Evolutionary conservation across 306 rosid species (phyloP).

Genomic region (Ziziphus jujuba): DNA sequence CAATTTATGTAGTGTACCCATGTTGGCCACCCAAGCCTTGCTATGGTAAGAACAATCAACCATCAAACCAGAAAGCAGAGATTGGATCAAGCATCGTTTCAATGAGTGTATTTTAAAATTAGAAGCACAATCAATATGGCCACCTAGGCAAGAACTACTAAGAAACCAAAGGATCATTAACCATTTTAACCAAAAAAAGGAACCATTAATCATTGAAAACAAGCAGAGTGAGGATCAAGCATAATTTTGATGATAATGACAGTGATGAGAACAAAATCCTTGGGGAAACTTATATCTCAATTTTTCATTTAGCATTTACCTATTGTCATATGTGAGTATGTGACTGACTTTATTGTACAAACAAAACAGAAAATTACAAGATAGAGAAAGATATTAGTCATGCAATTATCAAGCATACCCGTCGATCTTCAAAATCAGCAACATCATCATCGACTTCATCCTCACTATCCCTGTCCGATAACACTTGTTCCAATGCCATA

Average conservation of each 20-base stretch:
- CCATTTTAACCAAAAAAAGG: no score
- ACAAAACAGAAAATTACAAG: slow-evolving; percentile 7
- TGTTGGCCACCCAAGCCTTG: background rate
- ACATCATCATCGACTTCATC: slow-evolving; percentile 81
- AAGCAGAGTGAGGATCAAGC: background rate
- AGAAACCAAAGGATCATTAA: no score
- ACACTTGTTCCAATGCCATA: slow-evolving; percentile 67
- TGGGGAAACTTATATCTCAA: slow-evolving; percentile 6
- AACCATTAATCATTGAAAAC: no score
- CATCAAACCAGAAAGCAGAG: background rate
- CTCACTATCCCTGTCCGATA: slow-evolving; percentile 73
- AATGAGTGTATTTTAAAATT: background rate
- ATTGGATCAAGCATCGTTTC: background rate
- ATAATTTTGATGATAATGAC: background rate
- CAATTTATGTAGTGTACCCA: background rate
- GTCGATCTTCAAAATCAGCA: slow-evolving; percentile 62
- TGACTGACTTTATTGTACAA: slow-evolving; percentile 18
- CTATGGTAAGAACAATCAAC: background rate
- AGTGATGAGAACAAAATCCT: background rate
- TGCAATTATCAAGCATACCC: slow-evolving; percentile 45
- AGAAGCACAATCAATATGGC: no score
- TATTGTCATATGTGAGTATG: background rate
- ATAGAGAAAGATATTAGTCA: slow-evolving; percentile 7
- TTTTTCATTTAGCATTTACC: slow-evolving; percentile 9
- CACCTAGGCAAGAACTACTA: no score